Evolutionary conservation across 1,284 basidiomycete species (phyloP).

Genomic region (Lentinus polychrous): DNA sequence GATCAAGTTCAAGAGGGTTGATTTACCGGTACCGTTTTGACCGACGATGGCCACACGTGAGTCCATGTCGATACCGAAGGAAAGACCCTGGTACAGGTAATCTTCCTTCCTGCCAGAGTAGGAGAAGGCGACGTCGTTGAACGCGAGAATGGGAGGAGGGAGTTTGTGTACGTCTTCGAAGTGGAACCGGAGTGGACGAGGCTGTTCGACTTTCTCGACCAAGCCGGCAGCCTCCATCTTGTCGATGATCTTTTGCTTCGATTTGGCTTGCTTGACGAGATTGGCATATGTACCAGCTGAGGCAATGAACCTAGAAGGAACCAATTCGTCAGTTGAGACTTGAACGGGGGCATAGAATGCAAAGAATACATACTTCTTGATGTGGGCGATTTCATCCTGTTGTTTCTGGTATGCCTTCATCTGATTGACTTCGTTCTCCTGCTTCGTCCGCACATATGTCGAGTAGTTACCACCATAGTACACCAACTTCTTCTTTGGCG

Average conservation of each 20-base stretch:
- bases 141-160: conserved; percentile 96
- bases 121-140: conserved; percentile 90
- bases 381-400: conserved; percentile 97
- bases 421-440: conserved; percentile 98
- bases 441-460: conserved; percentile 92
- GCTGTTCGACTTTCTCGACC: conserved; percentile 80
- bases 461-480: conserved; percentile 98
- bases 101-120: conserved; percentile 89
- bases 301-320: conserved; percentile 78
- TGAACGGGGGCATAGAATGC: not conserved
- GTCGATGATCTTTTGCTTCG: conserved; percentile 99
- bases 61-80: conserved; percentile 98
- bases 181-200: conserved; percentile 82
- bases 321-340: not conserved
- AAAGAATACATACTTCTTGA: conserved; percentile 70
- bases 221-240: conserved; percentile 99
- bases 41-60: conserved; percentile 95
- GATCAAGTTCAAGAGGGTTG: conserved; percentile 94
- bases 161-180: conserved; percentile 94
- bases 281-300: conserved; percentile 99
- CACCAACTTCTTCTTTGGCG: conserved; percentile 77
- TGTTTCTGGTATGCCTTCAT: conserved; percentile 99
- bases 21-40: conserved; percentile 97
- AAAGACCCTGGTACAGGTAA: conserved; percentile 83
- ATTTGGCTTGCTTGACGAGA: conserved; percentile 97